Percentiles rank a stretch among this genome's conserved stretches.
Conservation (phyloP, 176 grass and related monocot species). For the Neostapfia colusana region DNA sequence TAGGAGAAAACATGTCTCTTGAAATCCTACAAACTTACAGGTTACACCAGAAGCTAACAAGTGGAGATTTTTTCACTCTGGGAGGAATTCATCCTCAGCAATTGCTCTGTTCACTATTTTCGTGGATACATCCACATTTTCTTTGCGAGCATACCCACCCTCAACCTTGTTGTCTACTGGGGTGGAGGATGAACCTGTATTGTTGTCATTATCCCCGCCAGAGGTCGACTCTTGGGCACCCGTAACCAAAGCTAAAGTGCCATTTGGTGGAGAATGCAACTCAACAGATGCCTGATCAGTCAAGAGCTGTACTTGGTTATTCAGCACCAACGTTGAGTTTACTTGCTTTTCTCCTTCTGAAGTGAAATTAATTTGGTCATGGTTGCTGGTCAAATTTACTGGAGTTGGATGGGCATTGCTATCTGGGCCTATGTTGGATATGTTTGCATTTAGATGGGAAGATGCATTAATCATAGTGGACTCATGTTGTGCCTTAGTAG, state of each 20-base stretch:
- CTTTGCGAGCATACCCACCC: not conserved
- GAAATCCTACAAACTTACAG: slow-evolving; percentile 52
- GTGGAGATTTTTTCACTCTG: slow-evolving; percentile 45
- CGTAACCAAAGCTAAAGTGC: slow-evolving; percentile 24
- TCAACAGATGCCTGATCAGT: slow-evolving; percentile 30
- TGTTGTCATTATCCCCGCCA: slow-evolving; percentile 19
- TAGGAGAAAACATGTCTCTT: slow-evolving; percentile 29
- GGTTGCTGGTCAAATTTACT: slow-evolving; percentile 27
- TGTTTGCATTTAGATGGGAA: slow-evolving; percentile 12
- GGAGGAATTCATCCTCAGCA: slow-evolving; percentile 51
- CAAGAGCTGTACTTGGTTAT: slow-evolving; percentile 27
- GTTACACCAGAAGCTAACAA: slow-evolving; percentile 34
- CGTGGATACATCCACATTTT: slow-evolving; percentile 32
- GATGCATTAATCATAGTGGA: slow-evolving; percentile 15
- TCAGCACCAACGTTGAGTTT: no score
- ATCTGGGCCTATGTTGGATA: slow-evolving; percentile 14
- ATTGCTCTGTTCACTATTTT: slow-evolving; percentile 59
- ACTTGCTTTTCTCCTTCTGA: slow-evolving; percentile 39
- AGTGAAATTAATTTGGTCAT: slow-evolving; percentile 40
- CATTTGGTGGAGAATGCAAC: slow-evolving; percentile 51
- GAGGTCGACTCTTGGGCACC: slow-evolving; percentile 21
- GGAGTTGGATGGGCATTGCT: slow-evolving; percentile 28
- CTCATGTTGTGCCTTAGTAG: not conserved
- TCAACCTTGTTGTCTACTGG: not conserved
- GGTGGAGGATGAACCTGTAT: not conserved